Evolutionary conservation across 176 grass and related monocot genomes (phyloP).

Genomic region (Bolboschoenus planiculmis): DNA sequence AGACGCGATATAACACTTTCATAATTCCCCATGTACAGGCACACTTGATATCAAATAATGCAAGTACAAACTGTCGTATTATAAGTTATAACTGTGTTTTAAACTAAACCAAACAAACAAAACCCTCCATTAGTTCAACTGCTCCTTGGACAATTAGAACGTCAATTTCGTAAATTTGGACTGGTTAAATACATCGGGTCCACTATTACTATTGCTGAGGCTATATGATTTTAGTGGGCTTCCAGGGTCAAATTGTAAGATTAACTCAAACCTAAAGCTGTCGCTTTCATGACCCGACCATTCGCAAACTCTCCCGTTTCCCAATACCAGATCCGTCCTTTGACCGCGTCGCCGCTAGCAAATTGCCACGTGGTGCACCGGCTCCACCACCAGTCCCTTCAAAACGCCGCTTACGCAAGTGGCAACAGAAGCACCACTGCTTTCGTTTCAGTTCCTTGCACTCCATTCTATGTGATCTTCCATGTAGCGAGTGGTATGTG

Average conservation of each 20-base stretch:
- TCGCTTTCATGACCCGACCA: conserved; percentile 12
- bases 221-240: background rate
- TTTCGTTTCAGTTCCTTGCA: background rate
- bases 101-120: background rate
- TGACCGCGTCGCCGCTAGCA: background rate
- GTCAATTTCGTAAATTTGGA: background rate
- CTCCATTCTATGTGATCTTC: background rate
- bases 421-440: background rate
- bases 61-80: background rate
- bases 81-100: background rate
- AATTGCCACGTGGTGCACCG: background rate
- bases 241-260: background rate
- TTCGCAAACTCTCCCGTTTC: background rate
- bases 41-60: background rate
- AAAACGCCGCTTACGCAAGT: background rate
- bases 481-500: background rate
- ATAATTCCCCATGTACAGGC: too few relatives aligned
- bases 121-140: background rate
- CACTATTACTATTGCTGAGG: background rate
- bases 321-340: background rate
- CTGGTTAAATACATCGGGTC: background rate
- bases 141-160: background rate
- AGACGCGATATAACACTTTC: too few relatives aligned
- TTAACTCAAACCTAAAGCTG: background rate
- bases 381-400: conserved; percentile 3